phyloP scores from a whole-genome alignment of 2,329 filamentous ascomycete species.

The Eutypella sp. region DNA sequence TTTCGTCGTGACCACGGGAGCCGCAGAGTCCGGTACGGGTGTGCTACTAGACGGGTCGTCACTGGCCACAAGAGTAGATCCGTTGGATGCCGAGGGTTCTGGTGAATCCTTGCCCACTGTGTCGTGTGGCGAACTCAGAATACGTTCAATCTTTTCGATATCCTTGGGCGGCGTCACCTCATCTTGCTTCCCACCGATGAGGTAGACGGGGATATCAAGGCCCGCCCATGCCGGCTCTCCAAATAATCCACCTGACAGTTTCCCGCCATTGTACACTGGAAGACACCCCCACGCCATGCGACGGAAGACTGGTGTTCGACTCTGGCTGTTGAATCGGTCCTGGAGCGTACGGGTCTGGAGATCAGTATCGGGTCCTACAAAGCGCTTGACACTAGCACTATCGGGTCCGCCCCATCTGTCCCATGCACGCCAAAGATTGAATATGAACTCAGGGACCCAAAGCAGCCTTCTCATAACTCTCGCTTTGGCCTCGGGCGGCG shows the following conservation, averaged over 20 bases:
- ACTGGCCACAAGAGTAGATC: neutral
- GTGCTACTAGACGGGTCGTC: neutral
- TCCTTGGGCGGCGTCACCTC: slow-evolving; percentile 68
- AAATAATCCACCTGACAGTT: slow-evolving; percentile 59
- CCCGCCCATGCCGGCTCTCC: slow-evolving; percentile 67
- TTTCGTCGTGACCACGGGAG: slow-evolving; percentile 36
- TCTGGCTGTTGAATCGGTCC: slow-evolving; percentile 75
- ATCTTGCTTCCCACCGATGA: slow-evolving; percentile 76
- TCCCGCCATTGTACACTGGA: slow-evolving; percentile 51
- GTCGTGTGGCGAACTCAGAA: slow-evolving; percentile 23
- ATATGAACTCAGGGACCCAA: slow-evolving; percentile 64
- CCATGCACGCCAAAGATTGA: slow-evolving; percentile 71
- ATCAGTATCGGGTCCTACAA: slow-evolving; percentile 65
- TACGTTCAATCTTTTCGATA: slow-evolving; percentile 58
- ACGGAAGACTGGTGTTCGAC: slow-evolving; percentile 74
- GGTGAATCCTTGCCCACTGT: slow-evolving; percentile 6
- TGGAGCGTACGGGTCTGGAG: slow-evolving; percentile 63
- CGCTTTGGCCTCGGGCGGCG: slow-evolving; percentile 50
- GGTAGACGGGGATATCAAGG: slow-evolving; percentile 67
- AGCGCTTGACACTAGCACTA: slow-evolving; percentile 73
- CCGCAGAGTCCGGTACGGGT: slow-evolving; percentile 41
- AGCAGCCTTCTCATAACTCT: slow-evolving; percentile 52
- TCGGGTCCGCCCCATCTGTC: slow-evolving; percentile 74
- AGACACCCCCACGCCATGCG: slow-evolving; percentile 73
- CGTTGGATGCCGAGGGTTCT: slow-evolving; percentile 2